A percentile compares a stretch with the other conserved stretches of the same genome.
Conservation (phyloP, 2,329 filamentous ascomycete species). For the Pseudogymnoascus sp. region DNA sequence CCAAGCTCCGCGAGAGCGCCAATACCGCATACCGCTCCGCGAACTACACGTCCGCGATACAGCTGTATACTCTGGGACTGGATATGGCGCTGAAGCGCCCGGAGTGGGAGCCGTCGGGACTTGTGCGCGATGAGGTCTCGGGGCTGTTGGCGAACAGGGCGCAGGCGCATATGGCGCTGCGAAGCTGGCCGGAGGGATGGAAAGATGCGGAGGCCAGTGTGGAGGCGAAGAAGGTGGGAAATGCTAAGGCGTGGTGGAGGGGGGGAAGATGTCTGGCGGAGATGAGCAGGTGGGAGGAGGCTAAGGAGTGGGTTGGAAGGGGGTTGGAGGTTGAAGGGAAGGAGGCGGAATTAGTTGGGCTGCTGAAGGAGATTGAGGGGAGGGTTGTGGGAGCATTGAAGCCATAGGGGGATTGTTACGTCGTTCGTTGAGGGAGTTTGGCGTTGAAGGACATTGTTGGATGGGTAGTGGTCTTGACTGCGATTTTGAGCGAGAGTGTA, state of each 20-base stretch:
- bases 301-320: conserved; percentile 65
- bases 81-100: conserved; percentile 81
- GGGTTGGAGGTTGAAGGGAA: conserved; percentile 77
- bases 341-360: conserved; percentile 53
- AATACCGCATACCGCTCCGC: conserved; percentile 76
- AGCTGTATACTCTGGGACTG: conserved; percentile 76
- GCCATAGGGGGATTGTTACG: background rate
- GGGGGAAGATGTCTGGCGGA: conserved; percentile 77
- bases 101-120: conserved; percentile 75
- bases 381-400: conserved; percentile 25
- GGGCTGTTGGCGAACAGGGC: conserved; percentile 78
- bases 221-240: conserved; percentile 76
- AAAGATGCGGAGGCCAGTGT: conserved; percentile 83
- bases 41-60: conserved; percentile 65
- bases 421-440: background rate
- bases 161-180: conserved; percentile 78
- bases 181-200: conserved; percentile 77
- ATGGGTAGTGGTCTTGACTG: conserved; percentile 4
- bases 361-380: conserved; percentile 55
- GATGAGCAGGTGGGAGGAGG: conserved; percentile 84
- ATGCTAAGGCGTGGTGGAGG: conserved; percentile 93
- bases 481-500: conserved; percentile 7
- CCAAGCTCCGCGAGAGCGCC: conserved; percentile 82
- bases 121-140: conserved; percentile 78
- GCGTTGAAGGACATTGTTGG: conserved; percentile 5